Percentiles rank a stretch among this genome's conserved stretches.
These are phyloP conservation scores for Neoboletus brunneissimus DNA, from an alignment of 768 basidiomycete species.

Conservation along the genomic window DNA sequence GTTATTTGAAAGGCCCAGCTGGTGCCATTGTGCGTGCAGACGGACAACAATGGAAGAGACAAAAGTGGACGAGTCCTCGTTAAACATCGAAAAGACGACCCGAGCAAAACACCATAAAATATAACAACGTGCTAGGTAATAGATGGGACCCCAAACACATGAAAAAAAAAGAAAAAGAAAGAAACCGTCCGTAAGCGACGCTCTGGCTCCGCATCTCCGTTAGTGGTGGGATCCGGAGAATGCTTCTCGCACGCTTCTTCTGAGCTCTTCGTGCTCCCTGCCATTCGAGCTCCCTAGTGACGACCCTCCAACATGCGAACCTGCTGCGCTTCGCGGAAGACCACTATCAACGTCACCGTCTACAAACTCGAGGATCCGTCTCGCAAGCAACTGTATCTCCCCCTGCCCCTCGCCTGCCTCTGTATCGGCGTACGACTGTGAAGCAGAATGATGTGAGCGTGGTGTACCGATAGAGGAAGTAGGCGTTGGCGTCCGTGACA, in stretches of 20 bases:
- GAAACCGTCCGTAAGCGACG: neutral
- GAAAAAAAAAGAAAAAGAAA: neutral
- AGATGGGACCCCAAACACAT: conserved; percentile 1
- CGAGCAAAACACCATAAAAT: conserved; percentile 11
- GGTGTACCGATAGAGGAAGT: conserved; percentile 75
- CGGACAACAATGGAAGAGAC: neutral
- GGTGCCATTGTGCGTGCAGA: neutral
- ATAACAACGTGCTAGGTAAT: conserved; percentile 2
- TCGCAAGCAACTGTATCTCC: conserved; percentile 84
- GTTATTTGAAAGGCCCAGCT: neutral
- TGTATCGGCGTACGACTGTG: conserved; percentile 77
- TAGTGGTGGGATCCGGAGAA: conserved; percentile 59
- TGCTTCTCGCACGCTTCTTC: conserved; percentile 80
- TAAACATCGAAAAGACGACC: conserved; percentile 3
- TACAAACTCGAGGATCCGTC: conserved; percentile 83
- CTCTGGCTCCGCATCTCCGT: neutral
- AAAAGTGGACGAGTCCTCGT: neutral
- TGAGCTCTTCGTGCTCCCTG: conserved; percentile 75
- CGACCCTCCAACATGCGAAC: conserved; percentile 67
- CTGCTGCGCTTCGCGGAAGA: conserved; percentile 57
- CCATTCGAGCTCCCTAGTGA: conserved; percentile 58
- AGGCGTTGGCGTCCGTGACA: conserved; percentile 65
- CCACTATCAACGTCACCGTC: conserved; percentile 67
- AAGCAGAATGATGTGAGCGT: conserved; percentile 61
- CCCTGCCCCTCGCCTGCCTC: conserved; percentile 85